Evolutionary conservation across 2,329 filamentous ascomycete species (phyloP), one percentile per base, ranked within the genome.

Genomic region (Gnomoniopsis sp.): DNA sequence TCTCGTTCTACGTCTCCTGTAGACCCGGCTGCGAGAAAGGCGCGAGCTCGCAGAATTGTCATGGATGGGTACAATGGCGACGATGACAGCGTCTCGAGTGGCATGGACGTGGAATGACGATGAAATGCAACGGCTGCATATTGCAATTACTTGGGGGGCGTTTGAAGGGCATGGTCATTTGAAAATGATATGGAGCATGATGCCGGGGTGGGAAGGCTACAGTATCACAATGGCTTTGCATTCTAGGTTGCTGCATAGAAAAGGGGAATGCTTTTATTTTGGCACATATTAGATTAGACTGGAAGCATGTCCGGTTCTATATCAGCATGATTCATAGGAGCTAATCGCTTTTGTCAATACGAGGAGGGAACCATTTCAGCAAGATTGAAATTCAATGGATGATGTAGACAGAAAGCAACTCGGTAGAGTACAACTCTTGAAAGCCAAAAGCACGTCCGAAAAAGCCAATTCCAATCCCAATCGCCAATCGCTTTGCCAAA

Each of bases 61-160:
- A 21, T 19, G 44, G 60, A 55, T 34, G 38, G 36, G 22, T 26
- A 22, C 34, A 23, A 30, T 10, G 57, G 57, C 15, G 58, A 53
- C 17, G 36, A 49, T 4, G 48, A 49, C 2, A 48, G 51, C 19
- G 43, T n/a, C 33, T 48, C 47, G 36, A 34, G 50, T 15, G 41
- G 23, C 30, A 43, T 33, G 34, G 47, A 55, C 19, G 30, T 47
- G 21, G 49, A 43, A n/a, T 58, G 41, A 58, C 15, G n/a, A 30
- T 44, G 4, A 4, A 19, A 14, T 3, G 17, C 11, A 38, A 38
- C 17, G 36, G 12, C 36, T 38, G 17, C 36, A 38, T 38, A n/a
- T 14, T 38, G 3, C 12, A 38, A 14, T 7, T 38, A 21, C 41
- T 10, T n/a, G 11, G 41, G 15, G n/a, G 14, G 41, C 3, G 19